Conservation (phyloP, 495 filamentous ascomycete species). For the Polyplosphaeria fusca region DNA sequence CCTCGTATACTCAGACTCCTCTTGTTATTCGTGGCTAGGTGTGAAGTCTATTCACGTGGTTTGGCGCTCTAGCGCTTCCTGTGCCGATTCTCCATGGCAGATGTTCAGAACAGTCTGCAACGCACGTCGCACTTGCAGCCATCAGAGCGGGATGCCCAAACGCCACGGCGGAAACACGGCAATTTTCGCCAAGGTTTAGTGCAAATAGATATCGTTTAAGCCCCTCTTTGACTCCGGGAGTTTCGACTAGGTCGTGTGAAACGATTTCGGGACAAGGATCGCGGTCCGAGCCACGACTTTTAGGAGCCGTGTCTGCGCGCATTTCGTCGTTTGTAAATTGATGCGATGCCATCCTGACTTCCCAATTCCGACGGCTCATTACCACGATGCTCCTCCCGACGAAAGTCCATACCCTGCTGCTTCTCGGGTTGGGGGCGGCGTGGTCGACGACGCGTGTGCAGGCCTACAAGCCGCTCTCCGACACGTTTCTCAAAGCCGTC, state of each 20-base stretch:
- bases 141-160: too few relatives aligned
- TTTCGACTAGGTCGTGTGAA: neutral
- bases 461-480: conserved; percentile 72
- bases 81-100: too few relatives aligned
- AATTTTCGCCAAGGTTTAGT: neutral
- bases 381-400: neutral
- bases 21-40: too few relatives aligned
- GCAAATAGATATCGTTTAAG: neutral
- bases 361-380: neutral
- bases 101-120: too few relatives aligned
- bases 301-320: neutral
- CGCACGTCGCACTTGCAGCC: too few relatives aligned
- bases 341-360: neutral
- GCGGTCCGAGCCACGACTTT: too few relatives aligned
- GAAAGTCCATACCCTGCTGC: too few relatives aligned
- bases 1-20: too few relatives aligned
- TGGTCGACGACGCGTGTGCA: conserved; percentile 27
- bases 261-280: too few relatives aligned
- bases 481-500: conserved; percentile 63
- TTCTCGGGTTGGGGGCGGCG: neutral
- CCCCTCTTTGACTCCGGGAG: neutral
- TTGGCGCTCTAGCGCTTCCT: too few relatives aligned
- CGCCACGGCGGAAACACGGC: neutral
- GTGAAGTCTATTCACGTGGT: too few relatives aligned
- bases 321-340: neutral